Base-by-base conservation (phyloP, 2,329 filamentous ascomycete species). In the Colletotrichum sp. region DNA sequence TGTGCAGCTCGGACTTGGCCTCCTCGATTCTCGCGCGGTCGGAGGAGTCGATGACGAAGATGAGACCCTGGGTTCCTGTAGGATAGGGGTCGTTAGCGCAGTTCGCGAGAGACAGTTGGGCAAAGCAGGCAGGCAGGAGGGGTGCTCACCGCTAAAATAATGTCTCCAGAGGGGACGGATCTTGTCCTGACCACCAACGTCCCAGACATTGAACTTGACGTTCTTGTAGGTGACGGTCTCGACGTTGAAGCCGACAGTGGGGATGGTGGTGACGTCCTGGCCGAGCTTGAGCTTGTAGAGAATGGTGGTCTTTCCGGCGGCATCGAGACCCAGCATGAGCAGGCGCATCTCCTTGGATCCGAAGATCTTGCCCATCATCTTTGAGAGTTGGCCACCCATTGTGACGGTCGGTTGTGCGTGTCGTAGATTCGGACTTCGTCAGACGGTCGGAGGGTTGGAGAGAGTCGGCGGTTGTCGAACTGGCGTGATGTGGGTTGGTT, bases 211-310 rank as follows among this genome's bases (percentile, higher is more conserved):
- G 90, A 99, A 99, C 88, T 98, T 98, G 87, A 98, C 96, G 86
- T 99, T 99, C 92, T 98, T 98, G 90, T 98, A 98, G 80, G 96
- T 98, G 82, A 99, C 96, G 6, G 96, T 98, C 90, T 99, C 96
- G 86, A 99, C 97, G 91, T 99, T 99, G 92, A 99, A 99, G 81
- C 96, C 97, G 81, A 99, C 97, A 39, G 97, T 99, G 63, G 97
- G 97, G 84, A 99, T 99, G 68, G 97, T 99, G 77, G 97, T 99
- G 82, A 99, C 96, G 84, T 98, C 96, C 90, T 99, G 96, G 87
- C 96, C 96, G 77, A 99, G 93, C 92, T 99, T 99, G 84, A 99
- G 92, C 91, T 98, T 99, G 92, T 99, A 99, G 78, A 99, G 93
- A 83, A 99, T 99, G 72, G 97, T 99, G 64, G 97, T 99, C 91